phyloP scores from a whole-genome alignment of 768 basidiomycete species.

The Rhizopogon sp. region DNA sequence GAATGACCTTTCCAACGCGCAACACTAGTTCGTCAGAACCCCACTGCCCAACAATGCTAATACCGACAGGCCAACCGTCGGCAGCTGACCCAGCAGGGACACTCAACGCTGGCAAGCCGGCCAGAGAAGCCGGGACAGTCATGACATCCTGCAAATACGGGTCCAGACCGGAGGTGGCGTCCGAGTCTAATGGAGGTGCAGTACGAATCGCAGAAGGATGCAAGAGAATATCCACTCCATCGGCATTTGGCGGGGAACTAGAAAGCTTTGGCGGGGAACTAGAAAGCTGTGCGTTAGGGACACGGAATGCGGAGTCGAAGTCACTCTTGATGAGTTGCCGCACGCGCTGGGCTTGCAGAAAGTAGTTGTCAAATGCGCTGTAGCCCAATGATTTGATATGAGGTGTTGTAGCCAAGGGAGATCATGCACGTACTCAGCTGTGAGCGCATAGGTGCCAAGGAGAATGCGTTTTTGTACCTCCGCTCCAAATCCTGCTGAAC shows the following conservation, averaged over 20 bases:
- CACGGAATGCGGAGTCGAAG: conserved; percentile 64
- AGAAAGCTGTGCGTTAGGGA: conserved; percentile 40
- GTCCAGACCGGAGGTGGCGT: conserved; percentile 29
- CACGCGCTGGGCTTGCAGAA: conserved; percentile 85
- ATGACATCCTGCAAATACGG: conserved; percentile 88
- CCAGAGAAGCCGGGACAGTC: conserved; percentile 88
- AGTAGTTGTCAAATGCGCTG: conserved; percentile 98
- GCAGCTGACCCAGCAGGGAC: conserved; percentile 51
- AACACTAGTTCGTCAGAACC: conserved; percentile 64
- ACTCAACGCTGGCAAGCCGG: conserved; percentile 79
- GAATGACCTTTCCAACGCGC: conserved; percentile 45
- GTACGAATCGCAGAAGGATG: conserved; percentile 87
- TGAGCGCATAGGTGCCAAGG: conserved; percentile 87
- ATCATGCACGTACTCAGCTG: conserved; percentile 67
- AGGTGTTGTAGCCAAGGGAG: background rate
- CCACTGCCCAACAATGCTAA: conserved; percentile 87
- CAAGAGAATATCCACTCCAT: conserved; percentile 71
- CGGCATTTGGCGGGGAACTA: background rate
- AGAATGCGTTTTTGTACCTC: conserved; percentile 88
- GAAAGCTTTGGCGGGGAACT: conserved; percentile 7
- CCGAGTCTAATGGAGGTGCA: conserved; percentile 54
- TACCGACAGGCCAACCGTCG: conserved; percentile 78
- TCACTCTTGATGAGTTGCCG: conserved; percentile 68
- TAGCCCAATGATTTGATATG: background rate
- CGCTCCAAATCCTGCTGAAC: conserved; percentile 68